Evolutionary conservation across 116 monocot species (phyloP), one percentile per base, ranked within the genome.

Genomic region (Papilionanthe hybrid): DNA sequence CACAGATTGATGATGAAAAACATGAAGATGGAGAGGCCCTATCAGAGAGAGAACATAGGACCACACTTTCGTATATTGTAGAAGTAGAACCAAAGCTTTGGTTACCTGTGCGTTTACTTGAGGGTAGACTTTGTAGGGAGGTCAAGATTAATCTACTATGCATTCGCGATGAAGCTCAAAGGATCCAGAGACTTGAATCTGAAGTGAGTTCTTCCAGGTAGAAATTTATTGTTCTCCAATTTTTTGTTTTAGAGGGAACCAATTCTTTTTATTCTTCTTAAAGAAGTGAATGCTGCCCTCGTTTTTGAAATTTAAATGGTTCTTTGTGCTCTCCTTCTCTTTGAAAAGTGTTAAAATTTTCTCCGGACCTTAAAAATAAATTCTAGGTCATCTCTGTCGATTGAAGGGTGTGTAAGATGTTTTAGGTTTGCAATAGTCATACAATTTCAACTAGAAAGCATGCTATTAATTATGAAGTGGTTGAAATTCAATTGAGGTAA

Each of bases 61-160:
- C 91, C 15, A 84, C 85, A 42, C 86, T 94, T 53, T 87, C 88
- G 9, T 97, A 94, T 80, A 42, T 75, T n/a, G 91, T 97, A 72
- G 91, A 94, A 67, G 76, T 97, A 69, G 94, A 94, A 60, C 97
- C 97, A 20, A 97, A 94, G 81, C 82, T 91, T 17, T 90, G 92
- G 97, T 76, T 97, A 37, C 97, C 97, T 32, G 91, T 94, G 15
- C 85, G 82, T 60, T 83, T 97, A 28, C 78, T 97, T 77, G 97
- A 94, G 89, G 92, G 94, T 67, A 94, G 89, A 80, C 45, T 97
- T 69, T 85, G 92, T 68, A 92, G 58, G 49, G 94, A 97, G 76
- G 79, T 97, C 6, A 92, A 91, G 86, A 83, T 20, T 18, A 94
- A 94, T 79, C 91, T 97, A 79, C 58, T 72, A 49, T 87, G 77